These are phyloP conservation scores for Linnemannia schmuckeri DNA, from an alignment of 192 early-diverging fungal species.

Conservation along the genomic window DNA sequence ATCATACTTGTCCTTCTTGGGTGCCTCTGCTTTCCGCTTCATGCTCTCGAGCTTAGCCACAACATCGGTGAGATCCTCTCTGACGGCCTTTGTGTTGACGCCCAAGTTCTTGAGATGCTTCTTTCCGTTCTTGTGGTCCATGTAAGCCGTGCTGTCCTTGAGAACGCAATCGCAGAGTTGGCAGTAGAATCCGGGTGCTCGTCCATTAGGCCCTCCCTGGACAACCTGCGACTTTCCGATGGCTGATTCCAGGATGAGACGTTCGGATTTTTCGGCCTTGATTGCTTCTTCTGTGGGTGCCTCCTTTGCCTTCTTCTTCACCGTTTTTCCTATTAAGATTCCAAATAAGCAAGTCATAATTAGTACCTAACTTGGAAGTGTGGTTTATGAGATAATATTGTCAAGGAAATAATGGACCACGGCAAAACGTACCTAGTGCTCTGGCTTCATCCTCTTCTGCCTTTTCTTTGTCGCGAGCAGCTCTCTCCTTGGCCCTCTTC, in stretches of 20 bases:
- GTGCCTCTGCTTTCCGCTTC: slow-evolving; percentile 77
- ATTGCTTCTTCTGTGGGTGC: slow-evolving; percentile 65
- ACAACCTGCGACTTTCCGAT: slow-evolving; percentile 90
- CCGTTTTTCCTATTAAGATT: slow-evolving; percentile 38
- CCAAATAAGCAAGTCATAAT: background rate
- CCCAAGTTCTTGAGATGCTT: slow-evolving; percentile 90
- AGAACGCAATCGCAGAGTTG: slow-evolving; percentile 87
- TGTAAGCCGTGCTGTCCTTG: slow-evolving; percentile 90
- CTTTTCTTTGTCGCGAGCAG: slow-evolving; percentile 56
- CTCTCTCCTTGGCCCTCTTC: slow-evolving; percentile 74
- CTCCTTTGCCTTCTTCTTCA: slow-evolving; percentile 42
- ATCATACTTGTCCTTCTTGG: slow-evolving; percentile 71
- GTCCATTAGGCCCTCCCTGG: slow-evolving; percentile 63
- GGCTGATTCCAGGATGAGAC: slow-evolving; percentile 78
- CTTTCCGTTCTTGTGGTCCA: slow-evolving; percentile 94
- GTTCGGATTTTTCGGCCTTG: slow-evolving; percentile 59
- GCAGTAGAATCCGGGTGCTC: slow-evolving; percentile 94
- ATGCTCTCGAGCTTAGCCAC: slow-evolving; percentile 74
- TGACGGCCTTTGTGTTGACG: slow-evolving; percentile 86
- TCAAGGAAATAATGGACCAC: background rate
- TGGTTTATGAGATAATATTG: background rate
- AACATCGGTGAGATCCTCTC: slow-evolving; percentile 82
- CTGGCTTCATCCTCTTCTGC: slow-evolving; percentile 68
- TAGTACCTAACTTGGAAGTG: background rate
- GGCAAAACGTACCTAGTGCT: slow-evolving; percentile 58